These are phyloP conservation scores for Tricladium varicosporioides DNA, from an alignment of 2,329 filamentous ascomycete species.

Conservation along the genomic window DNA sequence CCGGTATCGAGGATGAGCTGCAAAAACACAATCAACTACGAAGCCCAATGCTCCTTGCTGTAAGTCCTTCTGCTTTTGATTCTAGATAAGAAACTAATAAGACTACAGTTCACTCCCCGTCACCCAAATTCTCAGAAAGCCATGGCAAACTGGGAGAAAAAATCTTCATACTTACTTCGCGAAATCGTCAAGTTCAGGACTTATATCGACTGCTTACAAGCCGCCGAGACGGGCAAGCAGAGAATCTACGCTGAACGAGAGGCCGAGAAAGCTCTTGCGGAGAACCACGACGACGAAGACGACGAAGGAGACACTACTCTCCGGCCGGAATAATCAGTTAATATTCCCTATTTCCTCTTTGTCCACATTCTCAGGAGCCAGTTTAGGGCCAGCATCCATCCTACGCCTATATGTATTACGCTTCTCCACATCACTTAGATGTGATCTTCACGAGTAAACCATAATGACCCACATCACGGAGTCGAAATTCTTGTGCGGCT, in stretches of 20 bases:
- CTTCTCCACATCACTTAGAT: neutral
- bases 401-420: conserved; percentile 7
- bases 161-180: conserved; percentile 83
- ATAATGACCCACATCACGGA: neutral
- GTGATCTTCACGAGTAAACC: neutral
- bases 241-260: conserved; percentile 65
- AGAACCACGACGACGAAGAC: conserved; percentile 20
- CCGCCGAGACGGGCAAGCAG: conserved; percentile 66
- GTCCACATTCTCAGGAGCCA: too few species aligned
- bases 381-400: neutral
- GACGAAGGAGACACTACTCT: conserved; percentile 21
- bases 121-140: conserved; percentile 78
- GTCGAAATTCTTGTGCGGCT: neutral
- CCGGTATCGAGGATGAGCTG: conserved; percentile 81
- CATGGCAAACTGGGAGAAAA: conserved; percentile 96
- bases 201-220: conserved; percentile 82
- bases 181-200: conserved; percentile 97
- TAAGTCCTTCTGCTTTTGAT: conserved; percentile 38
- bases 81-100: neutral
- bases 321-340: conserved; percentile 5
- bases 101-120: conserved; percentile 69
- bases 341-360: too few species aligned
- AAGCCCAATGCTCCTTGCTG: conserved; percentile 79
- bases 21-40: conserved; percentile 85
- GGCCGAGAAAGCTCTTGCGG: conserved; percentile 20